These are phyloP conservation scores for Phytophthora pini DNA, from an alignment of 352 stramenopile species.

Conservation along the genomic window DNA sequence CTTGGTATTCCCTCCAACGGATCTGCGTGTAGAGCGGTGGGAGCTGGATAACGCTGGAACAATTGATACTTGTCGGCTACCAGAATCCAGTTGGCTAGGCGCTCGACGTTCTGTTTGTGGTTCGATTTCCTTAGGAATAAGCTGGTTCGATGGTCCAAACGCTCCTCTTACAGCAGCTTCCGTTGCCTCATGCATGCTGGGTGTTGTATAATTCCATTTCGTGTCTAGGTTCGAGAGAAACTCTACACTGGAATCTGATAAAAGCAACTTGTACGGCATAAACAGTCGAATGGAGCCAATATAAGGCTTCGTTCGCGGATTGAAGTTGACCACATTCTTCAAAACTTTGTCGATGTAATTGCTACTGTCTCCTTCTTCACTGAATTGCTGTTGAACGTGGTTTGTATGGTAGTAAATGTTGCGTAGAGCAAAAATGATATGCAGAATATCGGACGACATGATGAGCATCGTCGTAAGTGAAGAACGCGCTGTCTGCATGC, in stretches of 20 bases:
- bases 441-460: constrained; percentile 14
- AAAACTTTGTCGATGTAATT: constrained; percentile 8
- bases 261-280: constrained; percentile 13
- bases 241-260: constrained; percentile 4
- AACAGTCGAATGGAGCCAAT: constrained; percentile 13
- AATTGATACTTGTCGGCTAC: no score
- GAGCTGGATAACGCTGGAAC: not conserved
- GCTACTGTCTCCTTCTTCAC: not conserved
- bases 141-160: constrained; percentile 4
- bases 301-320: constrained; percentile 10
- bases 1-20: not conserved
- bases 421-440: constrained; percentile 20
- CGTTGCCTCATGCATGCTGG: not conserved
- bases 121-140: not conserved
- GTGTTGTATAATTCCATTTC: constrained; percentile 1
- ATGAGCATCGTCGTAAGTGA: constrained; percentile 23
- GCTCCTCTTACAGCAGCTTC: not conserved
- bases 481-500: constrained; percentile 40
- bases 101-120: no score
- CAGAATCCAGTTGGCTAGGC: no score
- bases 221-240: not conserved
- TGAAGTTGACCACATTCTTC: not conserved
- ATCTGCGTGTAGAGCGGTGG: not conserved
- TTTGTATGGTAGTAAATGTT: constrained; percentile 22
- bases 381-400: not conserved